Evolutionary conservation across 2,329 filamentous ascomycete species (phyloP).

Genomic region (Pseudogymnoascus sp.): DNA sequence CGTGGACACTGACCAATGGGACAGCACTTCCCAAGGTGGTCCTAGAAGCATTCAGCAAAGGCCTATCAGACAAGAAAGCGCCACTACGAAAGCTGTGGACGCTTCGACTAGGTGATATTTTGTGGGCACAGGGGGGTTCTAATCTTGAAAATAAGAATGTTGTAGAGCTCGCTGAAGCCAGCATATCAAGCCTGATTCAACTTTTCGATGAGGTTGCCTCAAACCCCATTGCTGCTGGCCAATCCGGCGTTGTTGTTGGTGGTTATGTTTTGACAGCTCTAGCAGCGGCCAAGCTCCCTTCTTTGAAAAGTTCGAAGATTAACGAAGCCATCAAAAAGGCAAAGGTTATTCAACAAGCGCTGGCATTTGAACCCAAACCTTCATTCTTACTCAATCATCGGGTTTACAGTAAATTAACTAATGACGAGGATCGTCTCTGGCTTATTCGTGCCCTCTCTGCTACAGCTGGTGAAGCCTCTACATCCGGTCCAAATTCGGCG

Average conservation of each 20-base stretch:
- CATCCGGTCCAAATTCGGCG: slow-evolving; percentile 41
- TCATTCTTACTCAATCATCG: slow-evolving; percentile 82
- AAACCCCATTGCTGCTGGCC: slow-evolving; percentile 72
- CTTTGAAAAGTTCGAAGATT: slow-evolving; percentile 50
- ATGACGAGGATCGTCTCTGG: slow-evolving; percentile 74
- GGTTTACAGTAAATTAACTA: slow-evolving; percentile 72
- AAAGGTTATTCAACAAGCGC: slow-evolving; percentile 56
- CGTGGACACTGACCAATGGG: slow-evolving; percentile 55
- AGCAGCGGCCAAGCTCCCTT: slow-evolving; percentile 45
- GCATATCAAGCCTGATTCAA: slow-evolving; percentile 53
- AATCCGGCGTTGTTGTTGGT: slow-evolving; percentile 74
- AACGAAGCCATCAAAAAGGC: slow-evolving; percentile 55
- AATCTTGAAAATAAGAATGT: slow-evolving; percentile 43
- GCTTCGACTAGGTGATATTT: slow-evolving; percentile 62
- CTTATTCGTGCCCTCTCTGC: slow-evolving; percentile 63
- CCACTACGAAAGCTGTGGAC: slow-evolving; percentile 75
- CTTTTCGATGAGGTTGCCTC: slow-evolving; percentile 70
- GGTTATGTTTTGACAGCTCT: slow-evolving; percentile 70
- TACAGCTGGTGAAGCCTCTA: slow-evolving; percentile 46
- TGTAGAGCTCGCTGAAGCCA: slow-evolving; percentile 46
- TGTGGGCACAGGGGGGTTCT: slow-evolving; percentile 51
- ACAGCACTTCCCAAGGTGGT: slow-evolving; percentile 59
- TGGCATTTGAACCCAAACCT: slow-evolving; percentile 69
- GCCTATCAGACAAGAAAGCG: slow-evolving; percentile 77
- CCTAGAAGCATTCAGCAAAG: slow-evolving; percentile 70